Evolutionary conservation across 2,329 filamentous ascomycete species (phyloP).

Genomic region (Emergomyces africanus): DNA sequence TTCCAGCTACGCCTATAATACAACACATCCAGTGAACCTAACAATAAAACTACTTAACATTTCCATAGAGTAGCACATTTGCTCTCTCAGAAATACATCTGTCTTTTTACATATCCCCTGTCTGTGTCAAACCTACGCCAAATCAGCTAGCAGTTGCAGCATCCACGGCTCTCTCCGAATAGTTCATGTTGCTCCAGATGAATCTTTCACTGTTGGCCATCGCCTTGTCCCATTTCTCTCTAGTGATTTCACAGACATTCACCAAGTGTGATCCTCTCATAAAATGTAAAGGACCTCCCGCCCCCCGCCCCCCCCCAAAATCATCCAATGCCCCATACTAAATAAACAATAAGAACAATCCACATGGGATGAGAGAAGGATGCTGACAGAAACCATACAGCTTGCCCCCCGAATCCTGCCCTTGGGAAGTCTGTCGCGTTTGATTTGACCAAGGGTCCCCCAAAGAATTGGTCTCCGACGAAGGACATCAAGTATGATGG

Average conservation of each 20-base stretch:
- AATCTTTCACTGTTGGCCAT: conserved; percentile 25
- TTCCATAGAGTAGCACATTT: background rate
- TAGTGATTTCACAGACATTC: conserved; percentile 52
- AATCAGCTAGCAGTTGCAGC: background rate
- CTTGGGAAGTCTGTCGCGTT: conserved; percentile 36
- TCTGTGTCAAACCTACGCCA: background rate
- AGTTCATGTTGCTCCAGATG: background rate
- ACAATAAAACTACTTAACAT: background rate
- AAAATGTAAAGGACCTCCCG: conserved; percentile 11
- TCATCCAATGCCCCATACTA: background rate
- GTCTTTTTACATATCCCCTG: background rate
- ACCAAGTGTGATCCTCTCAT: conserved; percentile 59
- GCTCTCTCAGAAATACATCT: background rate
- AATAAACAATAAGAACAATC: no score
- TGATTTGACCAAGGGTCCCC: conserved; percentile 34
- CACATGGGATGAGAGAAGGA: background rate
- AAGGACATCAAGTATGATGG: conserved; percentile 51
- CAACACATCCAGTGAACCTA: background rate
- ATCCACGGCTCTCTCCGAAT: background rate
- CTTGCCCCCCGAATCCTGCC: conserved; percentile 57
- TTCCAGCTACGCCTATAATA: no score
- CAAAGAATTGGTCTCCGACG: conserved; percentile 52
- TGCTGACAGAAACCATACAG: conserved; percentile 37
- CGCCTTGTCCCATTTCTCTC: conserved; percentile 30
- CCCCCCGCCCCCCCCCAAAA: no score